Conservation (phyloP, 2,329 filamentous ascomycete genomes). For the Nemania diffusa region DNA sequence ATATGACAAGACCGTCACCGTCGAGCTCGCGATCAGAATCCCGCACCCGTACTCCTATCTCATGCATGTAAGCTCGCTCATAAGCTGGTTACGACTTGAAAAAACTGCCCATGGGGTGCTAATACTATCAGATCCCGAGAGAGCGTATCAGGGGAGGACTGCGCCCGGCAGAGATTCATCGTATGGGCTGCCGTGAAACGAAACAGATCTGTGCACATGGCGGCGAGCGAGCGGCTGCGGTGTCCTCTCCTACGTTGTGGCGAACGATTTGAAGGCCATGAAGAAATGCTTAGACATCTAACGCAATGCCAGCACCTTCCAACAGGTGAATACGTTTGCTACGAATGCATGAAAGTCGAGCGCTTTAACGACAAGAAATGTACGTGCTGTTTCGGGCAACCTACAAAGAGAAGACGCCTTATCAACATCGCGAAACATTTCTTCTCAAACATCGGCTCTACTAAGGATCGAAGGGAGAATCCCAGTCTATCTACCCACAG, state of each 20-base stretch:
- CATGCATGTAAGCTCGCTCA: slow-evolving; percentile 48
- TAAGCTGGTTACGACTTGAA: slow-evolving; percentile 35
- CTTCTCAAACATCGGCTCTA: slow-evolving; percentile 62
- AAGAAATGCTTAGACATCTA: slow-evolving; percentile 65
- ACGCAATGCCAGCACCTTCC: slow-evolving; percentile 60
- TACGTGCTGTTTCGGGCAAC: slow-evolving; percentile 61
- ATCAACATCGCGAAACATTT: slow-evolving; percentile 64
- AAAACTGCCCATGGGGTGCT: slow-evolving; percentile 34
- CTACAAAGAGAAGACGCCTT: slow-evolving; percentile 63
- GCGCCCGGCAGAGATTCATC: slow-evolving; percentile 64
- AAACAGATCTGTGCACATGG: slow-evolving; percentile 61
- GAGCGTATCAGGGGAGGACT: slow-evolving; percentile 57
- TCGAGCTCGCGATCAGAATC: slow-evolving; percentile 44
- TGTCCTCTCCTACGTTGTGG: slow-evolving; percentile 65
- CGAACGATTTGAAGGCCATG: slow-evolving; percentile 61
- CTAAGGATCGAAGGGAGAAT: slow-evolving; percentile 54
- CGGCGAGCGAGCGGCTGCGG: slow-evolving; percentile 58
- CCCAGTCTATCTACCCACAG: slow-evolving; percentile 45
- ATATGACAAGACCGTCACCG: slow-evolving; percentile 42
- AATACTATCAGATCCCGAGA: slow-evolving; percentile 55
- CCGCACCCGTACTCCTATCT: slow-evolving; percentile 37
- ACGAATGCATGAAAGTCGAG: slow-evolving; percentile 63
- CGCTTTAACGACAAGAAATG: slow-evolving; percentile 63
- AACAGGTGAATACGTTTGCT: slow-evolving; percentile 66
- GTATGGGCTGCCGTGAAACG: slow-evolving; percentile 67